phyloP scores from a whole-genome alignment of 495 filamentous ascomycete genomes.

The Neurospora sp. region DNA sequence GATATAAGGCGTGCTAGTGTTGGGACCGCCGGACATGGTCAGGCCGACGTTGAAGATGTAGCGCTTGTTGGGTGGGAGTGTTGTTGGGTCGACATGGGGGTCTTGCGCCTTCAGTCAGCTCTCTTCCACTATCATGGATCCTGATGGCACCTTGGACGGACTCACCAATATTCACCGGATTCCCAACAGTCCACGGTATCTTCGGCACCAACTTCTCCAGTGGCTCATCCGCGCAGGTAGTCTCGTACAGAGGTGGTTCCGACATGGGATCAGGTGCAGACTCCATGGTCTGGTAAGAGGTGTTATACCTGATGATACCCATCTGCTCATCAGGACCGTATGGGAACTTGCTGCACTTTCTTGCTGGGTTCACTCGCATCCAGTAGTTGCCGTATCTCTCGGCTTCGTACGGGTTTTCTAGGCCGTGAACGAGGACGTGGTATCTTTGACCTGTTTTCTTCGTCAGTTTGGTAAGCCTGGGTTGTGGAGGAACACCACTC shows the following conservation, averaged over 20 bases:
- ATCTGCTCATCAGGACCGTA: conserved; percentile 10
- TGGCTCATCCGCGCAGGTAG: conserved; percentile 7
- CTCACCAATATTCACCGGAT: conserved; percentile 9
- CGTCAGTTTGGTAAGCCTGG: too few relatives aligned
- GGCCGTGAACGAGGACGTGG: conserved; percentile 49
- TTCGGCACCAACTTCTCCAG: conserved; percentile 2
- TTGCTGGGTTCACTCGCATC: conserved; percentile 12
- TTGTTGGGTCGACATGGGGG: neutral
- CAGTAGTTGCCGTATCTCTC: conserved; percentile 39
- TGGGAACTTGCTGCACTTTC: conserved; percentile 2
- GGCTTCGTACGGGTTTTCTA: conserved; percentile 20
- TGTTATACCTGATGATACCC: conserved; percentile 9
- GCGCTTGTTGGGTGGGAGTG: neutral
- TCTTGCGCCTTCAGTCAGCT: neutral
- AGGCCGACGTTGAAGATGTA: conserved; percentile 11
- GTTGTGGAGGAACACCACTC: too few relatives aligned
- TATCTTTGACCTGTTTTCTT: conserved; percentile 53
- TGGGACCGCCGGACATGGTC: conserved; percentile 3
- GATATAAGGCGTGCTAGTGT: conserved; percentile 2
- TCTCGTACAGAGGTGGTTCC: conserved; percentile 5
- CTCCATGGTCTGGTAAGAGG: neutral
- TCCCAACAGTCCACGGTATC: conserved; percentile 3
- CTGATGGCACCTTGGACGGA: neutral
- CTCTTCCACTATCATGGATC: neutral
- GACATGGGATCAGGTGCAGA: conserved; percentile 3